These are phyloP conservation scores for Talaromyces atroroseus DNA, from an alignment of 2,329 filamentous ascomycete genomes.

Conservation along the genomic window DNA sequence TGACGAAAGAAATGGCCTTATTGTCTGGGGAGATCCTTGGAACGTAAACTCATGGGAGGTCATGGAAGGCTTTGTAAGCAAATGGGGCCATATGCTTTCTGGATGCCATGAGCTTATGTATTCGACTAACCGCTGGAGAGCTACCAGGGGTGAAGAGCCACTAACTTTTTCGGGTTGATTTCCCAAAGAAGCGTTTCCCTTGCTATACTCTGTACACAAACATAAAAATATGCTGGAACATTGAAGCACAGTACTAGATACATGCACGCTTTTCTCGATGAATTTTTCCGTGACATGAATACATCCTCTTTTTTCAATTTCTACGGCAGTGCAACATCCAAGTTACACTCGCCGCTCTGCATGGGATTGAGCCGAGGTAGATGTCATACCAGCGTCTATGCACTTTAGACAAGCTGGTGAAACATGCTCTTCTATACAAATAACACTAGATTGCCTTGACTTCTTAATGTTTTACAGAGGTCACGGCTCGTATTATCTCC, in stretches of 20 bases:
- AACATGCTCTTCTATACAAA: slow-evolving; percentile 2
- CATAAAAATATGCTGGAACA: background rate
- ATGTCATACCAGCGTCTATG: background rate
- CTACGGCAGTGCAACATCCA: no score
- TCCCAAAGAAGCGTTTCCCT: no score
- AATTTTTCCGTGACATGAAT: background rate
- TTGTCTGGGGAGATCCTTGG: slow-evolving; percentile 29
- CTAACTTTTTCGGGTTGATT: background rate
- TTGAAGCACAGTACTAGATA: background rate
- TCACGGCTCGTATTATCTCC: background rate
- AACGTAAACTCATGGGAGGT: slow-evolving; percentile 26
- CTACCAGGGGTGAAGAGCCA: slow-evolving; percentile 18
- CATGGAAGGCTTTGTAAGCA: slow-evolving; percentile 21
- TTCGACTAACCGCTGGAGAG: slow-evolving; percentile 23
- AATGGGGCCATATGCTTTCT: slow-evolving; percentile 23
- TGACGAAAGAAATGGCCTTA: slow-evolving; percentile 16
- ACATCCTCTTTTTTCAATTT: background rate
- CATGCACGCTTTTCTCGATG: background rate
- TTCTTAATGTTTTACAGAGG: slow-evolving; percentile 4
- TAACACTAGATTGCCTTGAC: slow-evolving; percentile 2
- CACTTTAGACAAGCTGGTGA: background rate
- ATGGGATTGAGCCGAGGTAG: no score
- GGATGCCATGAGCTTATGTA: slow-evolving; percentile 23
- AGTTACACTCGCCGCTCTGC: no score
- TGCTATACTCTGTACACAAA: background rate